Conservation (phyloP, 129 eudicot genomes). For the Calendula officinalis region DNA sequence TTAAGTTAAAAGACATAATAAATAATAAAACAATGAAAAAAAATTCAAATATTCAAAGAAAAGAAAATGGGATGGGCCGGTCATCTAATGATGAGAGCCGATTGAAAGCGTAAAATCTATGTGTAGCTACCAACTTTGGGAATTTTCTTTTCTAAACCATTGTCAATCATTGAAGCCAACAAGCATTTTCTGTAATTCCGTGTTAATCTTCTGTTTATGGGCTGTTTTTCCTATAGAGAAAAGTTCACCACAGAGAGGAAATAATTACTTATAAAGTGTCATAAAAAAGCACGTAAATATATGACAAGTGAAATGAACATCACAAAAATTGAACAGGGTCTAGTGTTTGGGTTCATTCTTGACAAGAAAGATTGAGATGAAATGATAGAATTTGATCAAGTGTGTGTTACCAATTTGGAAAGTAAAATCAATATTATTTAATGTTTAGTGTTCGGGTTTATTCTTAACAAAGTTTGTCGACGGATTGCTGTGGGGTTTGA, state of each 20-base stretch:
- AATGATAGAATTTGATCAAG: no score
- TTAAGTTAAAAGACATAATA: neutral
- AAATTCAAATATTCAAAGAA: neutral
- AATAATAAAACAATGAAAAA: neutral
- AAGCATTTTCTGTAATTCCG: slow-evolving; percentile 30
- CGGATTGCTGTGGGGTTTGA: no score
- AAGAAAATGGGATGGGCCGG: slow-evolving; percentile 14
- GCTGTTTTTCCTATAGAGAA: slow-evolving; percentile 4
- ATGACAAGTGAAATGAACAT: no score
- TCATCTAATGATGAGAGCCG: slow-evolving; percentile 22
- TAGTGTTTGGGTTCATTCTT: no score
- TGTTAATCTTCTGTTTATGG: slow-evolving; percentile 28
- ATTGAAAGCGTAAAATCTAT: slow-evolving; percentile 15
- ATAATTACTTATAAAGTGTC: no score
- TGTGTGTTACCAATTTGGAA: no score
- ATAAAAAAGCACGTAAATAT: no score
- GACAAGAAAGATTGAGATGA: no score
- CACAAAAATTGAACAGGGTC: no score
- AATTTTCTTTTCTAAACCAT: neutral
- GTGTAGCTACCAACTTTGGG: slow-evolving; percentile 15
- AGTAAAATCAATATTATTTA: no score
- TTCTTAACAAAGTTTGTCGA: no score
- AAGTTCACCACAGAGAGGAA: neutral
- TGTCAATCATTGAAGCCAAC: slow-evolving; percentile 31
- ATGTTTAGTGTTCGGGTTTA: no score